These are phyloP conservation scores for Pestalotiopsis sp. DNA, from an alignment of 2,329 filamentous ascomycete genomes.

Conservation along the genomic window DNA sequence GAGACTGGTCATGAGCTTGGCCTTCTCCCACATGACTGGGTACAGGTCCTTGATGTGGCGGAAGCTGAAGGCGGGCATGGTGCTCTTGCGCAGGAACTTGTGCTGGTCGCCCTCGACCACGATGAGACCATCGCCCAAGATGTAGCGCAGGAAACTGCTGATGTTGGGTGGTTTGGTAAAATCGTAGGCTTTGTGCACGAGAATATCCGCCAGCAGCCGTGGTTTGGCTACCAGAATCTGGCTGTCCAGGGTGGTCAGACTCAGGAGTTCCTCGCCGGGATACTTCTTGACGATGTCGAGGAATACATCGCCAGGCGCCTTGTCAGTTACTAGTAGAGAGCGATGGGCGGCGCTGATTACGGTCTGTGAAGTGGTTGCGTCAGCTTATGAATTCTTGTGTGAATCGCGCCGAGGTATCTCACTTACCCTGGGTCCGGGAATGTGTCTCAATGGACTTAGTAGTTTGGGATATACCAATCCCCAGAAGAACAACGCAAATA, in stretches of 20 bases:
- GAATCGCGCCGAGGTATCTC: not conserved
- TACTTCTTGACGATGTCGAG: conserved; percentile 23
- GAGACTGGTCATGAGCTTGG: conserved; percentile 33
- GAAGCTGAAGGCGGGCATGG: conserved; percentile 68
- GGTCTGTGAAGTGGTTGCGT: not conserved
- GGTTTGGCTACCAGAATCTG: conserved; percentile 29
- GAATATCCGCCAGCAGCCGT: conserved; percentile 49
- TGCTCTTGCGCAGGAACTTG: conserved; percentile 68
- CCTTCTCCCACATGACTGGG: conserved; percentile 69
- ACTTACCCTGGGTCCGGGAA: conserved; percentile 25
- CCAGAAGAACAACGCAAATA: conserved; percentile 3
- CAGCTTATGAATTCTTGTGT: not conserved
- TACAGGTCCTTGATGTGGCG: conserved; percentile 72
- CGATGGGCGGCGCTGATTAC: conserved; percentile 20
- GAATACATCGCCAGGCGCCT: conserved; percentile 20
- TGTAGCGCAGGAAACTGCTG: conserved; percentile 49
- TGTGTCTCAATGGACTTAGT: conserved; percentile 24
- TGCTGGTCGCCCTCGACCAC: conserved; percentile 71
- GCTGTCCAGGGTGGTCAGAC: conserved; percentile 19
- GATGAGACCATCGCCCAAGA: conserved; percentile 63
- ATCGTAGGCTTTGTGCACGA: conserved; percentile 53
- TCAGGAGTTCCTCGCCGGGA: conserved; percentile 24
- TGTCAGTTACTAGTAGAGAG: conserved; percentile 17
- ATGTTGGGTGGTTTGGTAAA: conserved; percentile 53
- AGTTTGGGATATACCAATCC: conserved; percentile 23